Evolutionary conservation across 2,329 filamentous ascomycete species (phyloP), one percentile per base, ranked within the genome.

Genomic region (Colletotrichum karsti): DNA sequence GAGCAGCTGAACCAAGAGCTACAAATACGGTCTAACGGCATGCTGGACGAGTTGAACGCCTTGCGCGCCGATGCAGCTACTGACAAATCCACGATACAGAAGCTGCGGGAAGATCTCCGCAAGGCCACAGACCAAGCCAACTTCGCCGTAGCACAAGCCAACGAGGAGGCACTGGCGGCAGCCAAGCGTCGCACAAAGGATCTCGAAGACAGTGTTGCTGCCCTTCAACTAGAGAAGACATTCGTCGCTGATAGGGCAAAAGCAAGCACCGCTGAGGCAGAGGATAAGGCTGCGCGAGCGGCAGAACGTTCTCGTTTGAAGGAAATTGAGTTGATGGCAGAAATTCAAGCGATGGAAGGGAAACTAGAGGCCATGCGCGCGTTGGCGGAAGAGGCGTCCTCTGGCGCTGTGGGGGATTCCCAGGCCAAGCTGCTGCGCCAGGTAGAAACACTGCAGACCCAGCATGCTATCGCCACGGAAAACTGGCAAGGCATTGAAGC

Each of bases 401-500:
- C 94, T 3, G 92, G 93, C 15, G 90, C 90, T 13, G 90, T 90
- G 6, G 93, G 94, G 13, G 93, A 97, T 75, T 90, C 92, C 1
- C 94, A 97, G 74, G 93, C 93, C 46, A 98, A 98, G 78, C 85
- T 98, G 42, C 84, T 98, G 46, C 90, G 96, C 42, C 97, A 99
- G 79, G 92, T 99, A 60, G 96, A 99, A 82, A 98, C 93, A 1
- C 82, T 99, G 39, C 96, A 99, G 79, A 96, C 93, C 7, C 97
- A 99, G 77, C 97, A 99, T 79, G 91, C 94, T 1, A 91, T 97
- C 61, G 96, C 96, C 1, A 96, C 93, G 72, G 94, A 97, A 75
- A 99, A 99, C 74, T 99, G 97, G 96, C 95, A 98, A 76, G 93
- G 94, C 1, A 97, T 99, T 69, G 95, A 99, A 79, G 89, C 92